Percentiles rank a stretch among this genome's conserved stretches.
phyloP scores from a whole-genome alignment of 2,329 filamentous ascomycete species.

The Ophiostoma novo-ulmi region DNA sequence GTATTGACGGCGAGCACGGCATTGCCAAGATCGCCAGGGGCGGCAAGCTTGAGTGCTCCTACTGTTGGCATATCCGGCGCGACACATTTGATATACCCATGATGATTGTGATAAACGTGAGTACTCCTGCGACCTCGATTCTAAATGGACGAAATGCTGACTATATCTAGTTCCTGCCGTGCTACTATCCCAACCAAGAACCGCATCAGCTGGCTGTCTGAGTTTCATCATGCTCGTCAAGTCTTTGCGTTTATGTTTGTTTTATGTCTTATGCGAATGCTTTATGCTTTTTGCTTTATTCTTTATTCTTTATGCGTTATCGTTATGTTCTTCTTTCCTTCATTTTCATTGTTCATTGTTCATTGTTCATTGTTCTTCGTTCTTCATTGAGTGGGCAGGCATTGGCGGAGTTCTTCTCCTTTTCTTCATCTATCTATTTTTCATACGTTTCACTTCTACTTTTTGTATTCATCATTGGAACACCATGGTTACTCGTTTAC shows the following conservation, averaged over 20 bases:
- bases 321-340: constrained; percentile 1
- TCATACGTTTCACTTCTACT: background rate
- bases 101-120: constrained; percentile 96
- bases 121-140: constrained; percentile 37
- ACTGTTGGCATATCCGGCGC: constrained; percentile 94
- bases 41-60: constrained; percentile 89
- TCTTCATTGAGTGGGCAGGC: constrained; percentile 21
- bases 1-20: constrained; percentile 67
- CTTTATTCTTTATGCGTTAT: background rate
- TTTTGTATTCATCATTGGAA: background rate
- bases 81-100: constrained; percentile 98
- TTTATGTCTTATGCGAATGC: background rate
- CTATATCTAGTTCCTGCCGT: constrained; percentile 49
- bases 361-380: background rate
- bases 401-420: constrained; percentile 26
- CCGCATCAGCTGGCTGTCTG: constrained; percentile 52
- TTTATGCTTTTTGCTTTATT: constrained; percentile 10
- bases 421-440: background rate
- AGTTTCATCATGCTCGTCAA: background rate
- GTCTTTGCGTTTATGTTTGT: background rate
- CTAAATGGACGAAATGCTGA: background rate
- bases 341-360: background rate
- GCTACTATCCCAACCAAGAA: constrained; percentile 55
- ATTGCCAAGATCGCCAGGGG: constrained; percentile 79
- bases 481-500: background rate